Conservation (phyloP, 2,329 filamentous ascomycete species). For the Cryphonectria nitschkei region DNA sequence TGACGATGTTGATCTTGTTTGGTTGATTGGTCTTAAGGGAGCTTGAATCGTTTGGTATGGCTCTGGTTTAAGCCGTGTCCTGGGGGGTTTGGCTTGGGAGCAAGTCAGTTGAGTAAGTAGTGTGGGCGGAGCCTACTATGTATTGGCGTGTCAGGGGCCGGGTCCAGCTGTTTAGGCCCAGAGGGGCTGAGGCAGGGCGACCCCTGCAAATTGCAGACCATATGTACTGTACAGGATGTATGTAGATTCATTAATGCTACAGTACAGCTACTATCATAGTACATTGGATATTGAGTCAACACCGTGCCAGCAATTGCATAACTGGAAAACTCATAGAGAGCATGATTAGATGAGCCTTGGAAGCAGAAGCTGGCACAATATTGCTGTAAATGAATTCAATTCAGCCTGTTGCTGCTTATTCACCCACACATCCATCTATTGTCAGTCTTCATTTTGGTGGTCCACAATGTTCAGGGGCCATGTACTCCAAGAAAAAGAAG, state of each 20-base stretch:
- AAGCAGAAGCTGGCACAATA: not conserved
- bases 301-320: too few relatives aligned
- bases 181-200: not conserved
- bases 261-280: too few relatives aligned
- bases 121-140: not conserved
- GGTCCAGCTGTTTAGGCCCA: not conserved
- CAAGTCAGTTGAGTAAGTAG: not conserved
- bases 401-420: not conserved
- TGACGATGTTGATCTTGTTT: not conserved
- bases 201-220: not conserved
- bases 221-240: not conserved
- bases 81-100: not conserved
- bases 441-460: not conserved
- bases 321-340: too few relatives aligned
- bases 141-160: slow-evolving; percentile 4
- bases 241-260: not conserved
- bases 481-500: not conserved
- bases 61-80: not conserved
- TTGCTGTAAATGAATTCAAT: not conserved
- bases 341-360: not conserved
- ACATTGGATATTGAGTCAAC: not conserved
- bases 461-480: not conserved
- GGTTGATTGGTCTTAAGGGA: not conserved
- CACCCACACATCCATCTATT: not conserved
- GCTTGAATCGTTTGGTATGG: not conserved